Evolutionary conservation across 1,139 yeast species (phyloP).

Genomic region (Yamadazyma diddensiae): DNA sequence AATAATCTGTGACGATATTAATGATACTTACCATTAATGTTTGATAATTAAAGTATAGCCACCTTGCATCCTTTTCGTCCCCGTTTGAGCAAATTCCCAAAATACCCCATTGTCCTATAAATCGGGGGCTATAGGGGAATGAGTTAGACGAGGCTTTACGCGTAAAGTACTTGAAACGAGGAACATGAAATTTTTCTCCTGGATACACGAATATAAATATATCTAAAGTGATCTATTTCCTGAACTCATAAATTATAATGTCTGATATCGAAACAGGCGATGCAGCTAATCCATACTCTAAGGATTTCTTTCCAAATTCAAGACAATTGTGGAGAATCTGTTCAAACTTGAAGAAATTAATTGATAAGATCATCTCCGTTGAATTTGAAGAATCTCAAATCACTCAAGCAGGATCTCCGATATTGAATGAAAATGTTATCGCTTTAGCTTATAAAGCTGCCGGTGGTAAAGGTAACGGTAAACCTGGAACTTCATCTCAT

Average conservation of each 20-base stretch:
- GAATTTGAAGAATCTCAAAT: constrained; percentile 52
- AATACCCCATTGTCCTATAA: too few relatives aligned
- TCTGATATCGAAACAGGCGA: constrained; percentile 4
- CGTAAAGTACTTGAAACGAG: constrained; percentile 1
- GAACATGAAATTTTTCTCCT: constrained; percentile 1
- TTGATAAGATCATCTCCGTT: constrained; percentile 70
- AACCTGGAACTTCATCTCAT: constrained; percentile 51
- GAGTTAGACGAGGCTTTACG: neutral
- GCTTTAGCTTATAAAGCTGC: constrained; percentile 69
- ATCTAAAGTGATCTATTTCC: neutral
- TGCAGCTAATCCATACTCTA: constrained; percentile 10
- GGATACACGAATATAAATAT: neutral
- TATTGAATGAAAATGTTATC: constrained; percentile 59
- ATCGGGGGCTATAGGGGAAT: too few relatives aligned
- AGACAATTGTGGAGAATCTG: constrained; percentile 75
- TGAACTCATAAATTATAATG: neutral
- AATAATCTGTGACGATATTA: too few relatives aligned
- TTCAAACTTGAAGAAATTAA: constrained; percentile 64
- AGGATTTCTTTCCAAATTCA: constrained; percentile 46
- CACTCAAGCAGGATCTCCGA: constrained; percentile 56
- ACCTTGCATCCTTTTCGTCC: too few relatives aligned
- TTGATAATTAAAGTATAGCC: too few relatives aligned
- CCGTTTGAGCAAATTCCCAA: too few relatives aligned
- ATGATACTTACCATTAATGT: too few relatives aligned
- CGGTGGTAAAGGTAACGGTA: constrained; percentile 72